Conservation (phyloP, 805 yeast species). For the Ogataea philodendri region DNA sequence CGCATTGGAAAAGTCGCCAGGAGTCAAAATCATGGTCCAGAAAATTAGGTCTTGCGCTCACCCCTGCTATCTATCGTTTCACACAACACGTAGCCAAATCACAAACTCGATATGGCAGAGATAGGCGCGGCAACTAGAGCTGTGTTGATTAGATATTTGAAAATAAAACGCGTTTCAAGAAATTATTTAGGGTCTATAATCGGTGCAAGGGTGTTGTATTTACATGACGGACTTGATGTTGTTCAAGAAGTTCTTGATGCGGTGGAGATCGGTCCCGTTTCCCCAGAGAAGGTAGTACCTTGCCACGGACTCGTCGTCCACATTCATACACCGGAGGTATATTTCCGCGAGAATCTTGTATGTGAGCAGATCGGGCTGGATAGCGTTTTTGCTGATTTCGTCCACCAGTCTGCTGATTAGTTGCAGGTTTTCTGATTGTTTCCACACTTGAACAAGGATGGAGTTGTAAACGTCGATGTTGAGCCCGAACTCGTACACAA, state of each 20-base stretch:
- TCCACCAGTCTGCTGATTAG: conserved; percentile 25
- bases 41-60: background rate
- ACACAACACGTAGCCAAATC: too few species aligned
- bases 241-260: conserved; percentile 23
- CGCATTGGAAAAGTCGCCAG: conserved; percentile 63
- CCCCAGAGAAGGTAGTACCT: conserved; percentile 33
- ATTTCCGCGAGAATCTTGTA: conserved; percentile 27
- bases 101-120: too few species aligned
- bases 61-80: background rate
- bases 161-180: conserved; percentile 10
- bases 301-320: conserved; percentile 19
- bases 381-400: conserved; percentile 32
- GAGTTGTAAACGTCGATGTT: conserved; percentile 32
- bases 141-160: background rate
- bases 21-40: conserved; percentile 65
- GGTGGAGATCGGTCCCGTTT: conserved; percentile 26
- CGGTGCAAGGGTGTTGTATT: conserved; percentile 13
- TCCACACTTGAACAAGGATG: conserved; percentile 29
- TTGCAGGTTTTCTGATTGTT: conserved; percentile 27
- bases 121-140: too few species aligned
- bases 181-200: background rate
- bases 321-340: conserved; percentile 31
- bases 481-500: conserved; percentile 33
- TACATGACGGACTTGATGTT: conserved; percentile 12
- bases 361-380: conserved; percentile 31